Percentiles rank a stretch among this genome's conserved stretches.
These are phyloP conservation scores for Artomyces pyxidatus DNA, from an alignment of 768 basidiomycete species.

Conservation along the genomic window DNA sequence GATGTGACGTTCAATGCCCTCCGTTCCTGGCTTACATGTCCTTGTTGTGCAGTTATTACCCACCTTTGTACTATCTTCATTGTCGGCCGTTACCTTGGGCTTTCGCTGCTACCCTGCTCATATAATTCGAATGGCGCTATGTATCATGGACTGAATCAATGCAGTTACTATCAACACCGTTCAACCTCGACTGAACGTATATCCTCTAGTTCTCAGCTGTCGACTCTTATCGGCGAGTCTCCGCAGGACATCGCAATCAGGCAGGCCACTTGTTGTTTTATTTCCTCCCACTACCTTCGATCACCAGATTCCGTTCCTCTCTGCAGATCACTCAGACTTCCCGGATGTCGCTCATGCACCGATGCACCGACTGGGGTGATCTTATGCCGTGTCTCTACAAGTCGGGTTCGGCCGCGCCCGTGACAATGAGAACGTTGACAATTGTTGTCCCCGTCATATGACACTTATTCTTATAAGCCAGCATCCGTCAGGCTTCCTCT, in stretches of 20 bases:
- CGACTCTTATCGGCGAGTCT: no score
- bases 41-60: slow-evolving; percentile 4
- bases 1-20: slow-evolving; percentile 12
- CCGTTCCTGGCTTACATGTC: not conserved
- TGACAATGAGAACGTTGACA: not conserved
- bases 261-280: no score
- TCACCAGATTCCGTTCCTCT: no score
- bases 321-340: no score
- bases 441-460: no score
- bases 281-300: no score
- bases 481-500: no score
- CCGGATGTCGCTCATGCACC: no score
- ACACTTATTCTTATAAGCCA: no score
- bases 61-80: slow-evolving; percentile 10
- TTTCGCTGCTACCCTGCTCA: not conserved
- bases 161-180: not conserved
- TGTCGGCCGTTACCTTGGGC: not conserved
- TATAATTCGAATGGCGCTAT: slow-evolving; percentile 1
- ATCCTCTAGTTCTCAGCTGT: no score
- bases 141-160: slow-evolving; percentile 2
- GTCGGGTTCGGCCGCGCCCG: not conserved
- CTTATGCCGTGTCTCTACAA: not conserved
- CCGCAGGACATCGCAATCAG: no score
- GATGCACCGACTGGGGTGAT: not conserved
- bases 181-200: no score